Evolutionary conservation across 2,329 filamentous ascomycete species (phyloP).

Genomic region (Rhynchosporium agropyri): DNA sequence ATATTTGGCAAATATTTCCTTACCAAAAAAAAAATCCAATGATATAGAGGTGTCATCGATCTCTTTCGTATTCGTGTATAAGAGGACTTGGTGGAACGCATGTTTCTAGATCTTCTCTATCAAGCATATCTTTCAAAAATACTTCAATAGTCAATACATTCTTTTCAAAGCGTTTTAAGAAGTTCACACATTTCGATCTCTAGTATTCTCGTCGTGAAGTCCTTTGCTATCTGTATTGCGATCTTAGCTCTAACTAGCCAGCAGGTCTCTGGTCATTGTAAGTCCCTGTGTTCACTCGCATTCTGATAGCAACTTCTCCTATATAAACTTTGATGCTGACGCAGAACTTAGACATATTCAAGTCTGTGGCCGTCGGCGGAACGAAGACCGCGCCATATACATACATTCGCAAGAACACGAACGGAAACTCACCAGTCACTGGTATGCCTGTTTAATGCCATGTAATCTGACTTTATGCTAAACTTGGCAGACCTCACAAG

Average conservation of each 20-base stretch:
- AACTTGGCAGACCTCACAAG: constrained; percentile 28
- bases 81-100: neutral
- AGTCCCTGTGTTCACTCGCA: neutral
- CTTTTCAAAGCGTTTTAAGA: neutral
- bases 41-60: neutral
- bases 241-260: constrained; percentile 30
- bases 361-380: constrained; percentile 28
- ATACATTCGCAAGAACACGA: constrained; percentile 49
- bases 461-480: neutral
- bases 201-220: constrained; percentile 30
- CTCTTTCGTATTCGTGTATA: constrained; percentile 8
- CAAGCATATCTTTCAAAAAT: neutral
- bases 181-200: neutral
- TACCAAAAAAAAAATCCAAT: constrained; percentile 1
- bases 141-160: neutral
- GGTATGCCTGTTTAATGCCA: neutral
- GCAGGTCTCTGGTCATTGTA: constrained; percentile 32
- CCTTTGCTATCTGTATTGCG: constrained; percentile 21
- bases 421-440: constrained; percentile 53
- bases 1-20: neutral
- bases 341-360: constrained; percentile 33
- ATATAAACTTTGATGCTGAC: neutral
- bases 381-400: constrained; percentile 46
- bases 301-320: no score
- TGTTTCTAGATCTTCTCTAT: neutral